phyloP scores from a whole-genome alignment of 2,329 filamentous ascomycete genomes.

The Albophoma yamanashiensis region DNA sequence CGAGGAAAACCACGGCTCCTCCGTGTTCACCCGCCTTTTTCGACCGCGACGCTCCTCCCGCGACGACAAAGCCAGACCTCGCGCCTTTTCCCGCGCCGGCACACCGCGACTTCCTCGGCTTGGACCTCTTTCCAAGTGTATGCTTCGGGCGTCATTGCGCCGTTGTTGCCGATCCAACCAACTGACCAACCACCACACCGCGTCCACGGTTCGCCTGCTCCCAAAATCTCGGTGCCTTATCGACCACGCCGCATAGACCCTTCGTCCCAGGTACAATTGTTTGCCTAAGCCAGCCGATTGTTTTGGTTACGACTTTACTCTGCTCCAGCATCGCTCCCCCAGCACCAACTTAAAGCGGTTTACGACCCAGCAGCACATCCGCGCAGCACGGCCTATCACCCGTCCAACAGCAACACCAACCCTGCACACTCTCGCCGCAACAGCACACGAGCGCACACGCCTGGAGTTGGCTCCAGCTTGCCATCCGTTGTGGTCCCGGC shows the following conservation, averaged over 20 bases:
- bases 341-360: conserved; percentile 7
- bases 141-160: not conserved
- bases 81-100: not conserved
- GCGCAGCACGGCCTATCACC: not conserved
- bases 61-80: not conserved
- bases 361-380: not conserved
- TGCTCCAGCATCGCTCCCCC: conserved; percentile 15
- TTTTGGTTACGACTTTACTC: conserved; percentile 21
- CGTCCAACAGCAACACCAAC: not conserved
- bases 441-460: not conserved
- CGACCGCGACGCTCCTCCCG: not conserved
- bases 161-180: not conserved
- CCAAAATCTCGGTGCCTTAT: not conserved
- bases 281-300: conserved; percentile 6
- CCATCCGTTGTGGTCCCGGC: not conserved
- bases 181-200: not conserved
- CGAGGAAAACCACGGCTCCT: not conserved
- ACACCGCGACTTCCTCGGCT: not conserved
- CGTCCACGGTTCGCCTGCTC: not conserved
- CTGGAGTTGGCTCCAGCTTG: not conserved
- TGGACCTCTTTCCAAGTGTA: not conserved
- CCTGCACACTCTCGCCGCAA: not conserved
- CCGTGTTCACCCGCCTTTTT: not conserved
- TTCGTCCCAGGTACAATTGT: conserved; percentile 8
- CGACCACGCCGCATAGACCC: not conserved